Evolutionary conservation across 1,284 basidiomycete genomes (phyloP), one percentile per base, ranked within the genome.

Genomic region (Vanrija pseudolonga): DNA sequence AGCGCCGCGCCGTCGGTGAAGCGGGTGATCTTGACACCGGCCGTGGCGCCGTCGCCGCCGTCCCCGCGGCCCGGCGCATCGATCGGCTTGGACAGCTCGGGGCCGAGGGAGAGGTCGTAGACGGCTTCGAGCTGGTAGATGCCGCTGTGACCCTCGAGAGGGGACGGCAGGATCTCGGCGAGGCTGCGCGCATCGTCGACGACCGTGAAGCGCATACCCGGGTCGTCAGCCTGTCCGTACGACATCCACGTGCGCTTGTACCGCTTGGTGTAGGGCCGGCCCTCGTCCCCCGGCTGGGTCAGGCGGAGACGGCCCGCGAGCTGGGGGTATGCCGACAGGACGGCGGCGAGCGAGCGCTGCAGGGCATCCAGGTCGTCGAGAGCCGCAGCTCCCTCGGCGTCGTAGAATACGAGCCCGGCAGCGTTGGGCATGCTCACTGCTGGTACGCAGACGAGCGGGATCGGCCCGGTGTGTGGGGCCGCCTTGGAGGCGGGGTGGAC

Each of bases 321-420:
- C 40, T 78, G 77, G 2, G 79, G 76, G 56, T 80, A 80, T 2
- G 61, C 57, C 44, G 66, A 56, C 40, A 79, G 62, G 5, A 73
- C 73, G 15, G 45, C 42, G n/a, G 53, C 50, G 7, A 79, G 64
- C 8, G 76, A 74, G 8, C 9, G 4, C 2, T 50, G 28, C 20
- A 78, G 68, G 3, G 47, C 19, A 0, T 59, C 52, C 2, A 52
- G 37, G 38, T 62, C 48, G 8, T 67, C 50, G 2, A 66, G 49
- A 2, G 42, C 41, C 2, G 24, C 17, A 6, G 55, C 50, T 8
- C 41, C 47, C 3, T 6, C 5, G 2, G 42, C 18, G 15, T 39
- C 12, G 42, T 54, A 58, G 26, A 58, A 20, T 7, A 58, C 42
- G 1, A 58, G 47, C 2, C 23, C 38, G 2, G 50, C 37, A 1